Conservation (phyloP, 176 grass and related monocot species). For the Calamus simplicifolius region DNA sequence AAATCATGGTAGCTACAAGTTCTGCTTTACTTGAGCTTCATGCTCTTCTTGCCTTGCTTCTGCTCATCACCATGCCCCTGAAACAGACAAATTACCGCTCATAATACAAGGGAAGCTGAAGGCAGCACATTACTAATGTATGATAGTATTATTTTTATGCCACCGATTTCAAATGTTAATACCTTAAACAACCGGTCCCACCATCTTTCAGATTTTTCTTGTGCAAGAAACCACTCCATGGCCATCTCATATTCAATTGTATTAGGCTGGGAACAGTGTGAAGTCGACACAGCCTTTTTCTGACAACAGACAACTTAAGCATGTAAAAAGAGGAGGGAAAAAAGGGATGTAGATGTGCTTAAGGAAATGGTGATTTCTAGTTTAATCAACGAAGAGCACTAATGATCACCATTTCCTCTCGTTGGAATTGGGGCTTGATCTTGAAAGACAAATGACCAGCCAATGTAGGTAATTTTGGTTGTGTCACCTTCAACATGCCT, state of each 20-base stretch:
- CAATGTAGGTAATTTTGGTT: slow-evolving; percentile 33
- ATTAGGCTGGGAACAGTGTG: slow-evolving; percentile 94
- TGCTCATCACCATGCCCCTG: no score
- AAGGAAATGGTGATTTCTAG: background rate
- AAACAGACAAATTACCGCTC: no score
- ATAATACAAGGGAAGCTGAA: no score
- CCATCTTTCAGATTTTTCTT: slow-evolving; percentile 32
- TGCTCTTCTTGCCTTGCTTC: no score
- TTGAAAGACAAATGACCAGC: slow-evolving; percentile 62
- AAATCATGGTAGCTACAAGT: no score
- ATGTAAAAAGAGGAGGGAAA: background rate
- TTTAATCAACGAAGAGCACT: slow-evolving; percentile 4
- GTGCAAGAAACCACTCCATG: slow-evolving; percentile 67
- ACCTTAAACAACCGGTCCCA: slow-evolving; percentile 49
- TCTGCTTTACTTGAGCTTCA: no score
- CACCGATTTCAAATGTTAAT: background rate
- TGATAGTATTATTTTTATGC: no score
- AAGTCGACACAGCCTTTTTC: slow-evolving; percentile 80
- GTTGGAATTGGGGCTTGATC: slow-evolving; percentile 32
- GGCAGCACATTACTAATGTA: no score
- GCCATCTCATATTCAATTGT: slow-evolving; percentile 93
- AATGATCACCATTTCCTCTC: slow-evolving; percentile 58
- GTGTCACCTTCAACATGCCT: slow-evolving; percentile 69
- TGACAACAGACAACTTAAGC: slow-evolving; percentile 15
- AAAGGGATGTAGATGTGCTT: no score